Evolutionary conservation across 2,329 filamentous ascomycete species (phyloP), one percentile per base, ranked within the genome.

Genomic region (Fusarium keratoplasticum): DNA sequence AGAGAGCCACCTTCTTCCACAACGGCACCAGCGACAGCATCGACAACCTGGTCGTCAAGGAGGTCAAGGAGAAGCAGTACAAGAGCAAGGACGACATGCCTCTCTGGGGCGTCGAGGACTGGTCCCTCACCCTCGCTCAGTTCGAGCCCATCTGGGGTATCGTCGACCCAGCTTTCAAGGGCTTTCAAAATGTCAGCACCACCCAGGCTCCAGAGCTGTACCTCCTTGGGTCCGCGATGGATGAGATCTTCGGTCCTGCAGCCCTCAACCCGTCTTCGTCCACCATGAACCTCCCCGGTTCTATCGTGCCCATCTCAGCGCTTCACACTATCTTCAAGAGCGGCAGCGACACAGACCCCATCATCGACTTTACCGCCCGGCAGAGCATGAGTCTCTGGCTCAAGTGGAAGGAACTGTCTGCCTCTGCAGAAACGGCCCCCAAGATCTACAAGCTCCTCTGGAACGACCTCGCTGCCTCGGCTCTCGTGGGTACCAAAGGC

Each of bases 1-100:
- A 87, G 70, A 84, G 82, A 0, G 84, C 86, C 8, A 76, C 77
- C 0, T 87, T 88, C 69, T 70, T 76, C 3, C 82, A 79, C 71
- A 87, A 87, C 69, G 83, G 82, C 4, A 85, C 84, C 0, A 65
- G 35, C 6, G 72, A 79, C 14, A 79, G 75, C 8, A 68, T 87
- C 0, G 72, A 77, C 11, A 77, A 77, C 3, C 75, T 88, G 0
- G 71, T 71, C 2, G 78, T 87, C 3, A 72, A 72, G 2, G 73
- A 76, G 11, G 75, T 87, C 10, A 61, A 64, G 16, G 76, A 82
- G 2, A 87, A 87, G 70, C 60, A 59, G 4, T 86, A 86, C 59
- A 13, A 72, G 1, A 71, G 74, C 29, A 71, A 81, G 4, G 74
- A 77, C 0, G 76, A 80, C 2, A 71, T 75, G 61, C 82, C 82